Base-by-base conservation (phyloP, 768 basidiomycete genomes). In the Coprinopsis sp. region DNA sequence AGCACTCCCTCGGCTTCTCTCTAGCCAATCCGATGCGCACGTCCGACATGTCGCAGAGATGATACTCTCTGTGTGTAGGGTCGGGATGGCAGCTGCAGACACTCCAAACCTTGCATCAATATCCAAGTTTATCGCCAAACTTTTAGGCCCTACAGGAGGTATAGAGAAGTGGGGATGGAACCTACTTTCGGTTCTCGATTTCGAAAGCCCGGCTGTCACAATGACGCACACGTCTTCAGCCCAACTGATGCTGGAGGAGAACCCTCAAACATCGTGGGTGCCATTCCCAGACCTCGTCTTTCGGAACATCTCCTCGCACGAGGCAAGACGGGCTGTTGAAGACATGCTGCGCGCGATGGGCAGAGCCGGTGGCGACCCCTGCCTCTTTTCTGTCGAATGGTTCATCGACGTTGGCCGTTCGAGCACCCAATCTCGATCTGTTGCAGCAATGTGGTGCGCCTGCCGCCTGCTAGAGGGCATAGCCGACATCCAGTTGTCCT, bases 131-230 rank as follows among this genome's bases (percentile, higher is more conserved):
- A 67, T 90, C 2, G 77, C 74, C 6, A 77, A 75, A 45, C 71
- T 92, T 4, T 73, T 95, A 1, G 92, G 92, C 3, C 85, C 91
- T 1, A 76, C 69, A 0, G 91, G 91, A 5, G 84, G 87, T 0
- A 80, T 96, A 14, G 91, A 96, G 56, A 83, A 83, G 61, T 98
- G 93, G 95, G 89, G 91, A 3, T 92, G 87, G 85, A 78, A 79
- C 38, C 59, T 99, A 3, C 72, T 98, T 23, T 77, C 79, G 0
- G 88, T 86, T n/a, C 66, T 97, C 30, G 84, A 91, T 54, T 80
- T 98, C 47, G 66, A 62, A 2, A 70, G 72, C 51, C 85, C 76
- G n/a, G 63, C 70, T 6, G 62, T 79, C 40, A 63, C 69, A 5
- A 59, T 77, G 10, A 70, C 77, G 12, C 66, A 69, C 45, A 64